Evolutionary conservation across 495 filamentous ascomycete genomes (phyloP), one percentile per base, ranked within the genome.

Genomic region (Gamarada debralockiae): DNA sequence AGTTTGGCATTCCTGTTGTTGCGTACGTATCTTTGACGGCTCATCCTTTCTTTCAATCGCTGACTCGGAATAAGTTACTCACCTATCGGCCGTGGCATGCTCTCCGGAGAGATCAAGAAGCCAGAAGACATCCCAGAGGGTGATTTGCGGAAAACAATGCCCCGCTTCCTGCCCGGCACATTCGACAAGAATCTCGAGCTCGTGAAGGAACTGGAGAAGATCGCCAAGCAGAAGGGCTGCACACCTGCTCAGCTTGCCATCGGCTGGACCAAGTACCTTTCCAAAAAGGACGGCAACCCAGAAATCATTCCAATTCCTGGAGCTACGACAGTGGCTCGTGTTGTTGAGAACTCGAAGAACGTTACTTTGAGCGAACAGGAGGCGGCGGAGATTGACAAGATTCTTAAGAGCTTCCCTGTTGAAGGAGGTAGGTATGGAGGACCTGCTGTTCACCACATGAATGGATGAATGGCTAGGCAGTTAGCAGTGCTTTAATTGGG

Each of bases 271-370:
- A 50, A 43, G 39, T 27, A 57, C 27, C 51, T 55, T 22, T 63
- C 60, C 8, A 50, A 52, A 37, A 56, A 77, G 58, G 71, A 81
- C 36, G 87, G 82, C 12, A 75, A 84, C 64, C 81, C 83, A 12
- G 76, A 73, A 3, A 86, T 95, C 58, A 85, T 95, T 50, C 91
- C 90, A 3, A 95, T 96, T 56, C 91, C 90, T 0, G 90, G 91
- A 13, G 80, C 84, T 12, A 82, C 77, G 25, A 73, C 68, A 1
- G 68, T 52, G 2, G 66, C 49, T 3, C 65, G 76, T 3, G 69
- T 82, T 2, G 42, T 59, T 17, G 80, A 84, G 67, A 85, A 84
- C 61, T 48, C 61, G 3, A 64, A 55, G 14, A 23, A 65, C 9
- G 66, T 82, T 0, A 65, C 73, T 0, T 53, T 83, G 22, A 68